These are phyloP conservation scores for Sporormia fimetaria DNA, from an alignment of 495 filamentous ascomycete genomes.

Conservation along the genomic window DNA sequence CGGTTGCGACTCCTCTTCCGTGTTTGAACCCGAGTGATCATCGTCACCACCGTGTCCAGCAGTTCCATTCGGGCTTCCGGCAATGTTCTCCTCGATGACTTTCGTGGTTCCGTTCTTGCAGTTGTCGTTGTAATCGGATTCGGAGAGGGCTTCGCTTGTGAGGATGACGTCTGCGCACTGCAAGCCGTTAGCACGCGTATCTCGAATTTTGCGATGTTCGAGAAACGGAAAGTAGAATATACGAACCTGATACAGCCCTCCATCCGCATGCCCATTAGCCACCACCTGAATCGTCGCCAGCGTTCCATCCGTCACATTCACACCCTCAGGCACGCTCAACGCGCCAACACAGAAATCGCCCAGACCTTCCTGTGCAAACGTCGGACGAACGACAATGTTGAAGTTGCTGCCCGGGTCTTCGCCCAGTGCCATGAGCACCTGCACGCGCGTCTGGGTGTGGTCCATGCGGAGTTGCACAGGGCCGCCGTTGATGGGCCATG, in stretches of 20 bases:
- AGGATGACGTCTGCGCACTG: constrained; percentile 56
- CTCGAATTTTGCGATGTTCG: background rate
- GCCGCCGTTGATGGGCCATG: constrained; percentile 39
- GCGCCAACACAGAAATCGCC: constrained; percentile 47
- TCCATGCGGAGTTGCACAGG: constrained; percentile 44
- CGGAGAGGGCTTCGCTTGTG: constrained; percentile 31
- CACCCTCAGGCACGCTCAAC: constrained; percentile 30
- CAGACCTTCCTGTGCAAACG: constrained; percentile 41
- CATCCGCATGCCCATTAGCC: constrained; percentile 32
- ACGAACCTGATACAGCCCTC: constrained; percentile 27
- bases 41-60: no score
- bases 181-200: background rate
- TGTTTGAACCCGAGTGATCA: constrained; percentile 2
- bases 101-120: constrained; percentile 45
- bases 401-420: constrained; percentile 41
- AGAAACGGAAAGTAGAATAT: background rate
- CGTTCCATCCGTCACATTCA: constrained; percentile 39
- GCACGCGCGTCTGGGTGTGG: constrained; percentile 43
- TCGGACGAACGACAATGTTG: constrained; percentile 42
- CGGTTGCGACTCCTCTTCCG: background rate
- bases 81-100: constrained; percentile 23
- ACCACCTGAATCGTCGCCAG: constrained; percentile 57
- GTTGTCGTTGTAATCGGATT: constrained; percentile 33
- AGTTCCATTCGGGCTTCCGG: constrained; percentile 19
- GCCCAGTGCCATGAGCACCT: constrained; percentile 47